These are phyloP conservation scores for Elsinoe perseae DNA, from an alignment of 2,329 filamentous ascomycete species.

Conservation along the genomic window DNA sequence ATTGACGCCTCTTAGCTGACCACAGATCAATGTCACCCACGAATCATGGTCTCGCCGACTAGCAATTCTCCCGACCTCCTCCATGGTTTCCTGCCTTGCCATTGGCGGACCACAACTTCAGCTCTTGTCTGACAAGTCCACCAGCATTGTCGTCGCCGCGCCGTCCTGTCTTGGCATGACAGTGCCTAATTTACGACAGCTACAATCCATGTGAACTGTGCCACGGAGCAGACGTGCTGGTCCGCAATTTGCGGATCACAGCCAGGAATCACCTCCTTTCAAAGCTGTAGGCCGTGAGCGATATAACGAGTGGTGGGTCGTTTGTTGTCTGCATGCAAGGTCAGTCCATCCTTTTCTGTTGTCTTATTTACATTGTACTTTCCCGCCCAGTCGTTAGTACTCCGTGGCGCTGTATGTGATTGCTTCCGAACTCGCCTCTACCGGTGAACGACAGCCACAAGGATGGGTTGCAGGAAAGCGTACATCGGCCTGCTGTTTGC, in stretches of 20 bases:
- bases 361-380: background rate
- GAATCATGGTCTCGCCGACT: background rate
- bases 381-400: background rate
- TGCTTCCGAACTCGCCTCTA: no score
- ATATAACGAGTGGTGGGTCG: background rate
- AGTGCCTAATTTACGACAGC: background rate
- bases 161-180: background rate
- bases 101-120: background rate
- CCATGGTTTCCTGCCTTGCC: background rate
- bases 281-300: no score
- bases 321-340: background rate
- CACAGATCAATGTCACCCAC: background rate
- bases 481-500: no score
- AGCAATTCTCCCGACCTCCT: background rate
- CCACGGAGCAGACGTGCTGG: background rate
- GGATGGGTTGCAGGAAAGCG: no score
- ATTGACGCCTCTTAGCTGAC: background rate
- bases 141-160: background rate
- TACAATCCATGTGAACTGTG: background rate
- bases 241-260: background rate
- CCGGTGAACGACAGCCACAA: no score
- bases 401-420: background rate
- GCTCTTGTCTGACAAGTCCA: background rate
- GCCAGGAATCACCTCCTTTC: background rate
- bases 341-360: background rate